Evolutionary conservation across 1,284 basidiomycete genomes (phyloP).

Genomic region (Calocybe gambosa): DNA sequence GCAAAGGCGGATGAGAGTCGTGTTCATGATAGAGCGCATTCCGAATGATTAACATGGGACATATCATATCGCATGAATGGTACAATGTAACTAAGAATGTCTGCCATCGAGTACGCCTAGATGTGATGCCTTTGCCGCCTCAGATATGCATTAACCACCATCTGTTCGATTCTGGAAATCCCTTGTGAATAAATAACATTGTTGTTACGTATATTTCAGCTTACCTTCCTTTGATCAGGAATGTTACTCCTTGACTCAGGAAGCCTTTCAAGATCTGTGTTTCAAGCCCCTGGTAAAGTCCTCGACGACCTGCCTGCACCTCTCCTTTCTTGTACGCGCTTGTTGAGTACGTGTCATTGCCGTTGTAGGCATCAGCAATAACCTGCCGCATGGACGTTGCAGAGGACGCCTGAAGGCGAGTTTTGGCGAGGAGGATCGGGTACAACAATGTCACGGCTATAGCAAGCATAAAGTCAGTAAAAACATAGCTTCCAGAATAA

Average conservation of each 20-base stretch:
- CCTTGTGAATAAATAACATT: not conserved
- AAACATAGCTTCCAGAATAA: not conserved
- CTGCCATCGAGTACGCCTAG: not conserved
- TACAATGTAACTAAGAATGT: too few relatives aligned
- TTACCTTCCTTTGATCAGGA: conserved; percentile 50
- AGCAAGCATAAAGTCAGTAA: conserved; percentile 2
- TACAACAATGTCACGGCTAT: conserved; percentile 42
- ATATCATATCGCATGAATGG: too few relatives aligned
- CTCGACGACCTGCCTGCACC: conserved; percentile 26
- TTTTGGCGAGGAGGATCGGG: conserved; percentile 53
- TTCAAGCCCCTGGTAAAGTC: conserved; percentile 48
- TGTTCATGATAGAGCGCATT: too few relatives aligned
- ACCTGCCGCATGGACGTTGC: conserved; percentile 21
- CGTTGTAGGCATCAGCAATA: conserved; percentile 27
- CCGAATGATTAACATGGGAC: too few relatives aligned
- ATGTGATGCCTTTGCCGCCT: conserved; percentile 5
- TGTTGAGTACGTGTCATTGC: conserved; percentile 10
- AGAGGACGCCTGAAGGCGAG: conserved; percentile 39
- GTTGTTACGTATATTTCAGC: not conserved
- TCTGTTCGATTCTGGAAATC: conserved; percentile 29
- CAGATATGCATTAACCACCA: conserved; percentile 31
- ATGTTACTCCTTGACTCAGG: conserved; percentile 49
- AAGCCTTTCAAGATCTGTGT: conserved; percentile 50
- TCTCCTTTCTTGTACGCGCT: conserved; percentile 9
- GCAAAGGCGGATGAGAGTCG: too few relatives aligned